phyloP scores from a whole-genome alignment of 306 rosid genomes.

The Prunus mongolica region DNA sequence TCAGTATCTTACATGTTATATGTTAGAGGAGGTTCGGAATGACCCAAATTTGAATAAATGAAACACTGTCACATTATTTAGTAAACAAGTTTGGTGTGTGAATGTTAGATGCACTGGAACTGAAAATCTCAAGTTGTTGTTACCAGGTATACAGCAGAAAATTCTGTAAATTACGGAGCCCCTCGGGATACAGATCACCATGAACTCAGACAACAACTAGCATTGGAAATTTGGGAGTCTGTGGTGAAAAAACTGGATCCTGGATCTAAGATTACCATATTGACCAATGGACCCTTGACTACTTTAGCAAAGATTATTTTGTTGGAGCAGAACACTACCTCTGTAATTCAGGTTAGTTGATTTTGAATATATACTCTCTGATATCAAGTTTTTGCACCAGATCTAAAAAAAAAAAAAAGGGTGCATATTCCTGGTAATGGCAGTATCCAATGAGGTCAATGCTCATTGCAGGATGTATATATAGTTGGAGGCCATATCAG shows the following conservation, averaged over 20 bases:
- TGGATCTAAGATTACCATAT: conserved; percentile 63
- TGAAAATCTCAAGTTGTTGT: conserved; percentile 6
- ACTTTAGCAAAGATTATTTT: conserved; percentile 64
- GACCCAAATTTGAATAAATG: neutral
- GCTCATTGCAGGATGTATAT: conserved; percentile 59
- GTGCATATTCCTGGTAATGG: neutral
- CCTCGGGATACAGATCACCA: conserved; percentile 64
- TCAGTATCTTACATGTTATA: neutral
- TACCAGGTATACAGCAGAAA: conserved; percentile 71
- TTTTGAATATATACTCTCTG: neutral
- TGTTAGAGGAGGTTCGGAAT: neutral
- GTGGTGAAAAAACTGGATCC: conserved; percentile 42
- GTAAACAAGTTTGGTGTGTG: neutral
- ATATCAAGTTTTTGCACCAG: neutral
- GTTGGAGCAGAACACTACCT: conserved; percentile 40
- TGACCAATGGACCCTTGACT: conserved; percentile 94
- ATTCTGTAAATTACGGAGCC: conserved; percentile 53
- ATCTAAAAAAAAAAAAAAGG: neutral
- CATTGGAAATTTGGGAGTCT: conserved; percentile 76
- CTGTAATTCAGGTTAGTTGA: conserved; percentile 55
- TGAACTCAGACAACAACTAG: conserved; percentile 68
- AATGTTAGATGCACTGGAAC: neutral
- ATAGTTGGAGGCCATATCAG: conserved; percentile 81
- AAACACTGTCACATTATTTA: neutral
- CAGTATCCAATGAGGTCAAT: conserved; percentile 1